These are phyloP conservation scores for Globisporangium spiculum DNA, from an alignment of 352 stramenopile genomes.

Conservation along the genomic window DNA sequence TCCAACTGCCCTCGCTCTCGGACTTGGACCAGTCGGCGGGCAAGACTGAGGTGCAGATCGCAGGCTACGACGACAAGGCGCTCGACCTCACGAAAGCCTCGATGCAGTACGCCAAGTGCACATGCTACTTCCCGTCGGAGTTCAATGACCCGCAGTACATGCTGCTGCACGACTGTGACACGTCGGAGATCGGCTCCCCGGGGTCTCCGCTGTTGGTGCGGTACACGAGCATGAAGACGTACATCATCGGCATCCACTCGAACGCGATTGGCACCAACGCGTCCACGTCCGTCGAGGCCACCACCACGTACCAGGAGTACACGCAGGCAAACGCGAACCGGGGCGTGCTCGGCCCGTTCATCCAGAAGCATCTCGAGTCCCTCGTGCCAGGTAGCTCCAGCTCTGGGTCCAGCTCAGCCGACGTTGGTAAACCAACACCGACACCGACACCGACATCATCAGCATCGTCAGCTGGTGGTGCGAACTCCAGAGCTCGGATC, in stretches of 20 bases:
- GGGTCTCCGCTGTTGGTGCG: slow-evolving; percentile 60
- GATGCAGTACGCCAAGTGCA: slow-evolving; percentile 47
- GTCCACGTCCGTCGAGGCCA: slow-evolving; percentile 6
- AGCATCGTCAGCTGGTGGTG: not conserved
- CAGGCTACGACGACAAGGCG: slow-evolving; percentile 32
- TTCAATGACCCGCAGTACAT: slow-evolving; percentile 45
- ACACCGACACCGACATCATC: not conserved
- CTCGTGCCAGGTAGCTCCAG: slow-evolving; percentile 19
- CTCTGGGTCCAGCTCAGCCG: not conserved
- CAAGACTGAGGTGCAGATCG: slow-evolving; percentile 52
- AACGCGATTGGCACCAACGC: slow-evolving; percentile 28
- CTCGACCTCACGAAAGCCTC: slow-evolving; percentile 8
- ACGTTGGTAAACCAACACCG: not conserved
- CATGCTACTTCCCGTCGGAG: slow-evolving; percentile 38
- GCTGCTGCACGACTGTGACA: slow-evolving; percentile 64
- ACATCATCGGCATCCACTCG: slow-evolving; percentile 61
- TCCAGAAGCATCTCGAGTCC: slow-evolving; percentile 43
- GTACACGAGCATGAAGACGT: slow-evolving; percentile 50
- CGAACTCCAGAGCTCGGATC: not conserved
- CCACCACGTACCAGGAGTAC: slow-evolving; percentile 21
- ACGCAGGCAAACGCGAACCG: slow-evolving; percentile 40
- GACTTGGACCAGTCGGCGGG: slow-evolving; percentile 26
- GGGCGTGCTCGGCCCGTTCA: slow-evolving; percentile 48
- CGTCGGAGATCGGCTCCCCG: slow-evolving; percentile 35
- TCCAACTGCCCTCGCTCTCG: slow-evolving; percentile 32